Conservation (phyloP, 1,139 yeast species). For the Insectozyma bohioensis region DNA sequence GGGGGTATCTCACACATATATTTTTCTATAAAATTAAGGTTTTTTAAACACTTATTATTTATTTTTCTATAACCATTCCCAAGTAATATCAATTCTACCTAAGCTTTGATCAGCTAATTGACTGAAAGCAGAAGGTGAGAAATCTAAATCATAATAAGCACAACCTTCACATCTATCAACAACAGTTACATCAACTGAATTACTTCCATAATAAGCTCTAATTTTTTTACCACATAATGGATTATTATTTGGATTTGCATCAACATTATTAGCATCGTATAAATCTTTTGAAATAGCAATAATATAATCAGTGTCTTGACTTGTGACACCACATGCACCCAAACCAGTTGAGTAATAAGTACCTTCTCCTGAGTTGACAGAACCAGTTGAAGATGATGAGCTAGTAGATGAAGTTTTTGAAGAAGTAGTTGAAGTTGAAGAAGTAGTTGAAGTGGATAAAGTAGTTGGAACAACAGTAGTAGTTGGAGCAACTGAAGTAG, state of each 20-base stretch:
- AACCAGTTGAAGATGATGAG: conserved; percentile 13
- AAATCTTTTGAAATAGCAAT: conserved; percentile 41
- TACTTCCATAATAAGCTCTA: conserved; percentile 37
- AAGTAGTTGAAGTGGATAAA: conserved; percentile 22
- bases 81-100: conserved; percentile 44
- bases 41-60: too few species aligned
- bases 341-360: conserved; percentile 59
- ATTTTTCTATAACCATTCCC: conserved; percentile 30
- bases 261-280: conserved; percentile 30
- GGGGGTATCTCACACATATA: too few species aligned
- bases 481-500: conserved; percentile 14
- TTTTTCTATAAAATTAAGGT: too few species aligned
- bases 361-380: conserved; percentile 46
- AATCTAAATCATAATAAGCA: conserved; percentile 37
- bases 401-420: conserved; percentile 19
- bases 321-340: conserved; percentile 61
- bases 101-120: conserved; percentile 37
- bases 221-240: conserved; percentile 45
- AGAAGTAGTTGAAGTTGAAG: conserved; percentile 21
- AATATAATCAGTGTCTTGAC: conserved; percentile 48
- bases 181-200: conserved; percentile 44
- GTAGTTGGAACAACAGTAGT: conserved; percentile 14
- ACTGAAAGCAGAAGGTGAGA: conserved; percentile 45
- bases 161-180: conserved; percentile 47
- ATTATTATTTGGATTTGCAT: conserved; percentile 42